Base-by-base conservation (phyloP, 1,284 basidiomycete genomes). In the Malassezia psittaci region DNA sequence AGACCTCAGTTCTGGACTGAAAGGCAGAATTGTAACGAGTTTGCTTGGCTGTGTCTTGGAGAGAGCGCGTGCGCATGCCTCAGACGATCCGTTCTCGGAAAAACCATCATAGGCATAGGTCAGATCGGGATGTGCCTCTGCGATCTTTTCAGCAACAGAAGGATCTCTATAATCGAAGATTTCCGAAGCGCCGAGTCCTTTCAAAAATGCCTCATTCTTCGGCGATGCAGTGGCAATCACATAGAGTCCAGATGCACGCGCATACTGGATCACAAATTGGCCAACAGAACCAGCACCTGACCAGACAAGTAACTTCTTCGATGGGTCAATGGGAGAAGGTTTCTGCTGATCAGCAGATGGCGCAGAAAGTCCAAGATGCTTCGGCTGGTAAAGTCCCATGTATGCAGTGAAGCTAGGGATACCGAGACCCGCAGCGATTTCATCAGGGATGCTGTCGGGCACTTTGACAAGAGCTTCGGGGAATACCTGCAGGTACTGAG, bases 251-350 rank as follows among this genome's bases (percentile, higher is more conserved):
- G 73, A 62, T 15, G 74, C 61, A 33, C 69, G 71, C 12, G 73
- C 78, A 16, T 69, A 51, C 57, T 74, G 69, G 36, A 74, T 61
- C n/a, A 68, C 68, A 53, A 76, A 80, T 56, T 81, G 79, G 5
- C 81, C 82, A 0, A 74, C 74, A 15, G 79, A 66, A n/a, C 79
- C 80, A 4, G 82, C 76, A 10, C 82, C 81, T 15, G 79, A 80
- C 50, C 82, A 83, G 21, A 84, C 72, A 12, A 74, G 58, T 13
- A 74, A 51, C 61, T 65, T 62, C 7, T 56, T 61, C 15, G 61
- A 56, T 8, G 56, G 47, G 19, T 62, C 53, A 5, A 54, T 58
- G 15, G 49, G 41, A 13, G 65, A 57, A 4, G 65, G 47, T 5
- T 58, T 51, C 10, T 59, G 57, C 18, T 52, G 43, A 13, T 58